Evolutionary conservation across 2,329 filamentous ascomycete genomes (phyloP), one percentile per base, ranked within the genome.

Genomic region (Dichotomopilus funicola): DNA sequence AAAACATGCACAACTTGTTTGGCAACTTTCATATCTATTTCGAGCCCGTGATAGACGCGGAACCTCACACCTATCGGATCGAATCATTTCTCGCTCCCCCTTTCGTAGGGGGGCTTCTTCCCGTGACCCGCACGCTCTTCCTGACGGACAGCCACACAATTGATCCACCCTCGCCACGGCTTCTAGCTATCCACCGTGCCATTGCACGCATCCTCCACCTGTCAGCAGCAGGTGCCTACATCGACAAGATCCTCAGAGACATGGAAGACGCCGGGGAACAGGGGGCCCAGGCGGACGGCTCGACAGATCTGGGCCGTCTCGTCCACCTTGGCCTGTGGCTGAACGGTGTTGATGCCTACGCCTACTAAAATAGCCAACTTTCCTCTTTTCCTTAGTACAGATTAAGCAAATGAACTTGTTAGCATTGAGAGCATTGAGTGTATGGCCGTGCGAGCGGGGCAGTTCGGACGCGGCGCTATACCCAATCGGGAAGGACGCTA

Each of bases 151-250:
- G 35, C 34, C 33, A n/a, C 11, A 37, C 45, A 36, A 37, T 48
- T 36, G 45, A 48, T 19, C 45, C 33, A 65, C 68, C 69, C 2
- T 67, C 60, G 31, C 61, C 65, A 34, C 67, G 66, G 43, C 65
- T 71, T 48, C 63, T 71, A n/a, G 66, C 67, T 2, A 34, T 70
- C 46, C 67, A 71, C 55, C 47, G 64, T 48, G 67, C 68, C n/a
- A 67, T 71, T 54, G 50, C n/a, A 8, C 45, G 35, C 6, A 48
- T 48, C 34, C 34, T 48, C n/a, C 45, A 48, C 35, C 34, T 48
- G 45, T 48, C 34, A 35, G 45, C n/a, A 27, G 45, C 45, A 27
- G 12, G n/a, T 35, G 6, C 3, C 3, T 48, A 48, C 34, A 37
- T 48, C 13, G 34, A 48, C 12, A 37, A 37, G 7, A 48, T 48